Evolutionary conservation across 495 filamentous ascomycete species (phyloP), one percentile per base, ranked within the genome.

Genomic region (Glutinoglossum americanum): DNA sequence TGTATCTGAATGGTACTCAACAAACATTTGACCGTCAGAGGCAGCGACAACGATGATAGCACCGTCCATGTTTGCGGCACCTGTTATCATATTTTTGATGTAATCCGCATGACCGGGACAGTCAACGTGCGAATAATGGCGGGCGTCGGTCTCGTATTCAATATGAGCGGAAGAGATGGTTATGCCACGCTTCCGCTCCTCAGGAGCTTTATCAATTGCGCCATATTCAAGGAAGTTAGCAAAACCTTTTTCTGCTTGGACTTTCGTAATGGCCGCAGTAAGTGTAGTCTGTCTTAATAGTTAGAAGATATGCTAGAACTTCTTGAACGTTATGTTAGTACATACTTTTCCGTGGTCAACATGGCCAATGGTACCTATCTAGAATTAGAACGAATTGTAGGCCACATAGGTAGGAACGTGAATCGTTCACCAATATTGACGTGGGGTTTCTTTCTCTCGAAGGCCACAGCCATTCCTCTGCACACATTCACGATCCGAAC

Each of bases 41-140:
- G 92, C 92, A 68, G 92, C 93, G 65, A 97, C 93, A 59, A 98
- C 92, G 71, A 98, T 94, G 67, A 98, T 87, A 62, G 92, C 90
- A 68, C 92, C 89, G 64, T 96, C 89, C 89, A 96, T 96, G 76
- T 81, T 87, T 61, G 90, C 87, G 59, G 89, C 85, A 77, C 89
- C 89, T 62, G 89, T 95, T 71, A 96, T 96, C 89, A 96, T 96
- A 80, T 98, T 98, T 82, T 98, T 98, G 74, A 98, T 96, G 77
- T 97, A 98, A 87, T 98, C 92, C 68, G 92, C 92, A 81, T 98
- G 92, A 71, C 92, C 92, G 57, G 92, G 92, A 71, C 92, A 98
- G 80, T 98, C 92, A 74, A 98, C 92, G 80, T 98, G 92, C 65
- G 92, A 89, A 74, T 98, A 98, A 74, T 98, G 92, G 62, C 93